Percentiles rank a stretch among this genome's conserved stretches.
These are phyloP conservation scores for Macrophomina pseudophaseolina DNA, from an alignment of 2,329 filamentous ascomycete genomes.

Conservation along the genomic window DNA sequence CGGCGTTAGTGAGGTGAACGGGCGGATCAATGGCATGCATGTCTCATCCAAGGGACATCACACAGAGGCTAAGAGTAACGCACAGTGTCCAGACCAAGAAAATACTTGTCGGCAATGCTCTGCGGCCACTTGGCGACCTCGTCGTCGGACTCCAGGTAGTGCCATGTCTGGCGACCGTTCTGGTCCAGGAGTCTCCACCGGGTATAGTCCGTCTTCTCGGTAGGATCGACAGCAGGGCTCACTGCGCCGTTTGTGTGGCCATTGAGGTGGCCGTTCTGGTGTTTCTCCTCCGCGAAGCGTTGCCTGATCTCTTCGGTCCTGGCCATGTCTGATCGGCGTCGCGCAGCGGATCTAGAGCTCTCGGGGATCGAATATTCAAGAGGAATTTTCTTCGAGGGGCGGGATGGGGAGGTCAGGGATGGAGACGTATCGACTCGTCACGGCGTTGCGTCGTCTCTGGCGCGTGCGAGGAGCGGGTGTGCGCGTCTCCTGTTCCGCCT, in stretches of 20 bases:
- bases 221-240: constrained; percentile 8
- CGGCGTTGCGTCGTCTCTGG: constrained; percentile 16
- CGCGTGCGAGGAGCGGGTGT: constrained; percentile 5
- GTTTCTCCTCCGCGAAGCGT: constrained; percentile 6
- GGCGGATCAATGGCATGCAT: neutral
- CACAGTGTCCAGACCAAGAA: constrained; percentile 79
- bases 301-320: constrained; percentile 18
- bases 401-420: neutral
- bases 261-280: neutral
- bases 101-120: constrained; percentile 86
- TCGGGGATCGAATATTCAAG: neutral
- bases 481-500: constrained; percentile 4
- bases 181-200: constrained; percentile 87
- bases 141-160: constrained; percentile 78
- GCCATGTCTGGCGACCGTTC: constrained; percentile 88
- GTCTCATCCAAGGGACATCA: neutral
- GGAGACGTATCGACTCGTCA: constrained; percentile 15
- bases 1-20: neutral
- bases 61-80: constrained; percentile 30
- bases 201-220: constrained; percentile 71
- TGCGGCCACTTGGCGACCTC: constrained; percentile 81
- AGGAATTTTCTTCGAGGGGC: neutral
- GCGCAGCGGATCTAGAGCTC: neutral
- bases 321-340: constrained; percentile 6
- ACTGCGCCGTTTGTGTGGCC: constrained; percentile 12